Evolutionary conservation across 2,329 filamentous ascomycete genomes (phyloP).

Genomic region (Exutisphaerella laricina): DNA sequence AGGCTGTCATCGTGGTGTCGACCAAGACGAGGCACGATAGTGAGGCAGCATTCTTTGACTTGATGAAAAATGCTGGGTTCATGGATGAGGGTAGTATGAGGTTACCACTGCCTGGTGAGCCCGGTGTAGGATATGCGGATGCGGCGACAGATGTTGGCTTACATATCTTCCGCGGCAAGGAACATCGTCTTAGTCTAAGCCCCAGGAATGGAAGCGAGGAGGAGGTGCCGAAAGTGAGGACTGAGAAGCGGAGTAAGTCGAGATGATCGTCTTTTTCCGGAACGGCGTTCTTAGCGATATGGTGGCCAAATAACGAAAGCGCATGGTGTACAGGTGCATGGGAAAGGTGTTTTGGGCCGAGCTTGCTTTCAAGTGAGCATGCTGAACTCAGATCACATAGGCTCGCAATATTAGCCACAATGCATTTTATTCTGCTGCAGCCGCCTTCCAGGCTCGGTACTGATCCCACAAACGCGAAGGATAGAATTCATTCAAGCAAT

Average conservation of each 20-base stretch:
- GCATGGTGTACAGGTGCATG: too few relatives aligned
- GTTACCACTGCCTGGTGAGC: slow-evolving; percentile 30
- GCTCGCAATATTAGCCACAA: too few relatives aligned
- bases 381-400: too few relatives aligned
- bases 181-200: slow-evolving; percentile 29
- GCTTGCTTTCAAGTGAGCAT: too few relatives aligned
- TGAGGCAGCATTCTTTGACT: slow-evolving; percentile 60
- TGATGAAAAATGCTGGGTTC: slow-evolving; percentile 43
- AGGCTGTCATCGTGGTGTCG: slow-evolving; percentile 52
- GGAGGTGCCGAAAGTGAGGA: slow-evolving; percentile 19
- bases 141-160: slow-evolving; percentile 33
- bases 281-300: too few relatives aligned
- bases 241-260: slow-evolving; percentile 15
- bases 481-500: too few relatives aligned
- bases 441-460: too few relatives aligned
- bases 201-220: slow-evolving; percentile 28
- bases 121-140: slow-evolving; percentile 34
- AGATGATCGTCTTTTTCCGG: too few relatives aligned
- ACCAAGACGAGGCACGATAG: slow-evolving; percentile 64
- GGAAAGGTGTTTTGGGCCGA: too few relatives aligned
- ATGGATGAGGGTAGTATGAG: slow-evolving; percentile 27
- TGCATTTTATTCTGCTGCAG: too few relatives aligned
- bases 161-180: slow-evolving; percentile 32
- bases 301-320: too few relatives aligned
- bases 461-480: too few relatives aligned